Conservation (phyloP, 768 basidiomycete species). For the Serendipita indica region DNA sequence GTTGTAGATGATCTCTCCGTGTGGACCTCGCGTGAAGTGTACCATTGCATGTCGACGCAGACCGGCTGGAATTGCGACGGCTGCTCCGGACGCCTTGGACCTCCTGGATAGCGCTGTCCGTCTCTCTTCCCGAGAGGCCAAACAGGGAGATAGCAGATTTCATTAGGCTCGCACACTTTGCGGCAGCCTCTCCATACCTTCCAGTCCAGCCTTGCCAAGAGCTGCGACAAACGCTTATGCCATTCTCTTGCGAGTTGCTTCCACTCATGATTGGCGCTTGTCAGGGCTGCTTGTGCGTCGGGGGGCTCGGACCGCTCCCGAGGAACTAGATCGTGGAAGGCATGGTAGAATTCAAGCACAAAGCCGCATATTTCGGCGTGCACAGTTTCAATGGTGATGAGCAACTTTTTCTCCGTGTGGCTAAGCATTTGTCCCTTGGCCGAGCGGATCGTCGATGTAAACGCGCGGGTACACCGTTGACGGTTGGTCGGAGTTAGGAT, state of each 20-base stretch:
- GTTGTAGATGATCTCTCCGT: too few species aligned
- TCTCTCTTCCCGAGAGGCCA: not conserved
- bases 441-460: not conserved
- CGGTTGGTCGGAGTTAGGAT: too few species aligned
- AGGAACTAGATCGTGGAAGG: not conserved
- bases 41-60: too few species aligned
- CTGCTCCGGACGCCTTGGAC: too few species aligned
- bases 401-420: not conserved
- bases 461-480: not conserved
- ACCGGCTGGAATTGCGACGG: too few species aligned
- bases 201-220: not conserved
- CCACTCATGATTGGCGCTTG: too few species aligned
- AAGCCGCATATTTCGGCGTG: not conserved
- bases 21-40: too few species aligned
- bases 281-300: too few species aligned
- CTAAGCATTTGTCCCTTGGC: not conserved
- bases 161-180: not conserved
- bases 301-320: too few species aligned
- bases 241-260: not conserved
- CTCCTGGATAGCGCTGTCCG: too few species aligned
- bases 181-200: not conserved
- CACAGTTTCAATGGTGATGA: not conserved
- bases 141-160: not conserved
- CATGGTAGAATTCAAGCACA: not conserved
- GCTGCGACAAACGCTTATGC: not conserved